Percentiles rank a stretch among this genome's conserved stretches.
Conservation (phyloP, 176 grass and related monocot genomes). For the Musa acuminata region DNA sequence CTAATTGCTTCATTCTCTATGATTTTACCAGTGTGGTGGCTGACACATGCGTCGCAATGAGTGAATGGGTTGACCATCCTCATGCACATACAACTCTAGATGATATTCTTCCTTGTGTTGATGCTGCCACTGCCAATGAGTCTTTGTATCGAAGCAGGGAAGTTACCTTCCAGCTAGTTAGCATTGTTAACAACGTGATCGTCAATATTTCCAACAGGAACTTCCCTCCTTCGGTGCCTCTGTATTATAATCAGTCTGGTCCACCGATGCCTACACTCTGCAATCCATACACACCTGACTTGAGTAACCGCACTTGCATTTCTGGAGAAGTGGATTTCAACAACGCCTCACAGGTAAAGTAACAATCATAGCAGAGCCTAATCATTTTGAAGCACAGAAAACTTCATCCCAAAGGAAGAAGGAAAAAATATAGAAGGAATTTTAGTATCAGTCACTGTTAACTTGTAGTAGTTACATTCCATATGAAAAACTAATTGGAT, state of each 20-base stretch:
- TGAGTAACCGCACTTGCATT: constrained; percentile 40
- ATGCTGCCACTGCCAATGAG: constrained; percentile 60
- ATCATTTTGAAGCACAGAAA: neutral
- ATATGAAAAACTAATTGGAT: neutral
- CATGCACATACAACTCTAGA: constrained; percentile 64
- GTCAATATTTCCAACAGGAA: constrained; percentile 71
- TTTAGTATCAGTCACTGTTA: no score
- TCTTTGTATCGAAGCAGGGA: constrained; percentile 59
- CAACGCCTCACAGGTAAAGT: constrained; percentile 41
- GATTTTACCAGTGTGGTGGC: constrained; percentile 48
- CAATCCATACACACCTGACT: constrained; percentile 54
- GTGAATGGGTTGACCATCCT: constrained; percentile 73
- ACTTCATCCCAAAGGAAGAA: no score
- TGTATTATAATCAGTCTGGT: constrained; percentile 94
- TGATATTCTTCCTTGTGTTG: constrained; percentile 77
- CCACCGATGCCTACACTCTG: constrained; percentile 60
- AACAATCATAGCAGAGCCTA: neutral
- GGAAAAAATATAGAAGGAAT: no score
- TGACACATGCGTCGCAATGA: constrained; percentile 80
- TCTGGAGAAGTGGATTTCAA: constrained; percentile 49
- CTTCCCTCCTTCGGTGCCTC: constrained; percentile 33
- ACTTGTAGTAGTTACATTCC: neutral
- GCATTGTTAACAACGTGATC: constrained; percentile 77
- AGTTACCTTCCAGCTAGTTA: constrained; percentile 79
- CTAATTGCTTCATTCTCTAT: neutral